These are phyloP conservation scores for Sechiopsis laciniata DNA, from an alignment of 306 rosid species.

Conservation along the genomic window DNA sequence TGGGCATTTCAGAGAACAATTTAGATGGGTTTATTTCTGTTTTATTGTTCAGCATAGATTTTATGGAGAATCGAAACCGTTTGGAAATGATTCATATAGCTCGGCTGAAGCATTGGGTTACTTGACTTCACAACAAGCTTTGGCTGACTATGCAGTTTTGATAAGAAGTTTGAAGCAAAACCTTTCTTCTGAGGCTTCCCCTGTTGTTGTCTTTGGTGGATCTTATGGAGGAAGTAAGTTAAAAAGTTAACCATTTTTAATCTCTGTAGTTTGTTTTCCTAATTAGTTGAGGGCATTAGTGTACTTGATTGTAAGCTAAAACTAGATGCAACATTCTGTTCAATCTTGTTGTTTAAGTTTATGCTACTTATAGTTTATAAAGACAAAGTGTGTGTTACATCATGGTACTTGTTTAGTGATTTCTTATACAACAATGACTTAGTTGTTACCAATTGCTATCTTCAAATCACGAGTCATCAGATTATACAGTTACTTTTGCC, in stretches of 20 bases:
- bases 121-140: constrained; percentile 23
- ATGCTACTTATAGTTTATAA: background rate
- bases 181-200: constrained; percentile 22
- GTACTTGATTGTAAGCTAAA: background rate
- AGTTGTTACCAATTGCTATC: background rate
- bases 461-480: background rate
- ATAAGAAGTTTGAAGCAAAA: constrained; percentile 21
- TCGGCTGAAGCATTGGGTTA: constrained; percentile 21
- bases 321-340: background rate
- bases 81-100: constrained; percentile 12
- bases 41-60: constrained; percentile 18
- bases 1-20: background rate
- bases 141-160: constrained; percentile 24
- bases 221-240: constrained; percentile 24
- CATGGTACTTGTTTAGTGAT: background rate
- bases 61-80: constrained; percentile 22
- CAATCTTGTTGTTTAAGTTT: background rate
- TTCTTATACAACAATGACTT: background rate
- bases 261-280: background rate
- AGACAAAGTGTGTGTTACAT: background rate
- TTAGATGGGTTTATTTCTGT: constrained; percentile 15
- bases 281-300: background rate
- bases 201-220: constrained; percentile 20
- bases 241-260: background rate
- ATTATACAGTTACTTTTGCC: background rate